A percentile compares a stretch with the other conserved stretches of the same genome.
Conservation (phyloP, 306 rosid genomes). For the Cicer yamashitae region DNA sequence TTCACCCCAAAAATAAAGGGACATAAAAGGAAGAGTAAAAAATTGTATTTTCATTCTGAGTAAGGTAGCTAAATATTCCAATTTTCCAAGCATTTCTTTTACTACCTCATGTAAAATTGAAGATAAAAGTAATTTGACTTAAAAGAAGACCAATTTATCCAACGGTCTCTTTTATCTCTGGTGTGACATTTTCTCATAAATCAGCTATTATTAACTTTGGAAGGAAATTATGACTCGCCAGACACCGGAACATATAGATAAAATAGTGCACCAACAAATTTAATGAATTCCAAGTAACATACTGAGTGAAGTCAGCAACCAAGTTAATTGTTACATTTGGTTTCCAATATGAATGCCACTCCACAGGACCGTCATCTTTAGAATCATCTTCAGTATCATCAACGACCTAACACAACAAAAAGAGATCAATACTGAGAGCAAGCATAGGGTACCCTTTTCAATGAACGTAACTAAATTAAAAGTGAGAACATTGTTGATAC, state of each 20-base stretch:
- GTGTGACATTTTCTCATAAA: constrained; percentile 11
- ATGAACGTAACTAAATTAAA: constrained; percentile 31
- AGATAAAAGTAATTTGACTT: constrained; percentile 26
- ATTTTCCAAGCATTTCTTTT: constrained; percentile 19
- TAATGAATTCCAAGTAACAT: constrained; percentile 42
- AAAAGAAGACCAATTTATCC: constrained; percentile 26
- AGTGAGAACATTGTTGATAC: constrained; percentile 3
- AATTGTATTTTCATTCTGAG: constrained; percentile 16
- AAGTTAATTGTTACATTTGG: constrained; percentile 91
- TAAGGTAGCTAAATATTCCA: constrained; percentile 30
- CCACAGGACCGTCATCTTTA: constrained; percentile 69
- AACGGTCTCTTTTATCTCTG: constrained; percentile 11
- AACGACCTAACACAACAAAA: constrained; percentile 60
- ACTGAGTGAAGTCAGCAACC: constrained; percentile 92
- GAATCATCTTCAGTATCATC: constrained; percentile 67
- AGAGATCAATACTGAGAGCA: constrained; percentile 43
- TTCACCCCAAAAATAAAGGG: constrained; percentile 14
- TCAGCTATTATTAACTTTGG: background rate
- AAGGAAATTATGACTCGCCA: background rate
- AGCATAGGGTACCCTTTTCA: background rate
- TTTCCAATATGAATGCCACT: constrained; percentile 87
- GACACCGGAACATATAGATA: background rate
- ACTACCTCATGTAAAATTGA: constrained; percentile 18
- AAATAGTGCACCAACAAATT: constrained; percentile 20
- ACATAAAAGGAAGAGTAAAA: background rate